A percentile compares a stretch with the other conserved stretches of the same genome.
phyloP scores from a whole-genome alignment of 192 early-diverging fungal genomes.

The Blastocladiella britannica region DNA sequence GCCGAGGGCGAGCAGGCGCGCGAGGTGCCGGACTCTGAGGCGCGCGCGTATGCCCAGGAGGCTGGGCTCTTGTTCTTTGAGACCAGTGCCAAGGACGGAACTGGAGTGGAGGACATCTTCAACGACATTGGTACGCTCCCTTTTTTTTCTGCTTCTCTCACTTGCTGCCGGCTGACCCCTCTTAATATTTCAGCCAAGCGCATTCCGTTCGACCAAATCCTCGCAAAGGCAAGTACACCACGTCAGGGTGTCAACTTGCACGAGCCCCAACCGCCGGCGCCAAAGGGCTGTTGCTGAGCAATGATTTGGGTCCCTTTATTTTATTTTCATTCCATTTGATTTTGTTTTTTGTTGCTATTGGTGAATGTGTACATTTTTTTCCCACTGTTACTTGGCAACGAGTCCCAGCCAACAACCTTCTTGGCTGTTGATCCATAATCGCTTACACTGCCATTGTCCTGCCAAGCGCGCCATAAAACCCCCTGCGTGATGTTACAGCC shows the following conservation, averaged over 20 bases:
- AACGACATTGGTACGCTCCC: slow-evolving; percentile 8
- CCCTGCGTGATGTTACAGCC: no score
- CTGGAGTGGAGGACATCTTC: slow-evolving; percentile 38
- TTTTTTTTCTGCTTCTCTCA: slow-evolving; percentile 1
- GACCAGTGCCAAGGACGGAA: slow-evolving; percentile 42
- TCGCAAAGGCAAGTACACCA: slow-evolving; percentile 4
- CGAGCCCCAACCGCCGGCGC: neutral
- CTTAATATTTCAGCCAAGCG: slow-evolving; percentile 14
- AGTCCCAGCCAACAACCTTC: no score
- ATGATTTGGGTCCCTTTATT: neutral
- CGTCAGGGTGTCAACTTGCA: neutral
- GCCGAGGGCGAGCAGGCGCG: neutral
- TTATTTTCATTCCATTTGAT: neutral
- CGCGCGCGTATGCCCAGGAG: slow-evolving; percentile 41
- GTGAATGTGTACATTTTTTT: no score
- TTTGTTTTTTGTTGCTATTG: no score
- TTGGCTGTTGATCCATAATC: no score
- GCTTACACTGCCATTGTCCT: no score
- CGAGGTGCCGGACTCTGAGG: slow-evolving; percentile 10
- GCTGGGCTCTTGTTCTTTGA: slow-evolving; percentile 42
- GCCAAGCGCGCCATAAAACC: no score
- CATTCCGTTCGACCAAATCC: slow-evolving; percentile 23
- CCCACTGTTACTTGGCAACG: no score
- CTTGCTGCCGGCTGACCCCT: no score
- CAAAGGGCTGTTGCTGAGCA: neutral